These are phyloP conservation scores for Ceratobasidium sp. DNA, from an alignment of 1,284 basidiomycete genomes.

Conservation along the genomic window DNA sequence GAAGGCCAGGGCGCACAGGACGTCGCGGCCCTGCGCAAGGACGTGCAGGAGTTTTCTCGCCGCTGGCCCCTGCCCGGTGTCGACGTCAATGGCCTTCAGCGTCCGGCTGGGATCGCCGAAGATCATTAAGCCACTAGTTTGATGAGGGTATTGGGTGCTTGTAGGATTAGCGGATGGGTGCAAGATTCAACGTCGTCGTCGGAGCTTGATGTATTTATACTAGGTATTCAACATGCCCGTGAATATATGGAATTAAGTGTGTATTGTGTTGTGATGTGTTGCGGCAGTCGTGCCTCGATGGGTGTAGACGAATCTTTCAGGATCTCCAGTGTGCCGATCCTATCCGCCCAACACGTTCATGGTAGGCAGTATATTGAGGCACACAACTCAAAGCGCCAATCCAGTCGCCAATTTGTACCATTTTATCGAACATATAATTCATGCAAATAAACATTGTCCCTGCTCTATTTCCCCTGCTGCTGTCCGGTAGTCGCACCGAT, in stretches of 20 bases:
- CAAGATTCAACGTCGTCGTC: conserved; percentile 42
- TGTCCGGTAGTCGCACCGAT: neutral
- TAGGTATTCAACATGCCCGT: conserved; percentile 40
- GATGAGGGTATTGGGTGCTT: neutral
- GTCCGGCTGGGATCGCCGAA: conserved; percentile 39
- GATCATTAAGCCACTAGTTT: neutral
- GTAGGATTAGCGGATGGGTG: conserved; percentile 1
- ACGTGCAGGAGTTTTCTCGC: conserved; percentile 83
- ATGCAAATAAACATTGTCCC: neutral
- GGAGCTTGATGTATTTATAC: conserved; percentile 30
- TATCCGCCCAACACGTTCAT: neutral
- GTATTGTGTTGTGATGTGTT: neutral
- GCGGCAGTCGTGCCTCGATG: too few species aligned
- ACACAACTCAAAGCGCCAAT: neutral
- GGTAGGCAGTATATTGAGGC: neutral
- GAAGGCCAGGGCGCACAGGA: conserved; percentile 75
- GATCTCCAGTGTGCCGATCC: neutral
- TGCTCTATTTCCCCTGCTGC: neutral
- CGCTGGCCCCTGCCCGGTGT: conserved; percentile 95
- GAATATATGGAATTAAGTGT: conserved; percentile 27
- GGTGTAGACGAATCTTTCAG: neutral
- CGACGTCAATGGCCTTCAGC: conserved; percentile 66
- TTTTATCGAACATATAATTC: neutral
- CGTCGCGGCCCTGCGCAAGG: conserved; percentile 77
- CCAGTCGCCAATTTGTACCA: neutral